Evolutionary conservation across 2,329 filamentous ascomycete genomes (phyloP).

Genomic region (Fusarium staphyleae): DNA sequence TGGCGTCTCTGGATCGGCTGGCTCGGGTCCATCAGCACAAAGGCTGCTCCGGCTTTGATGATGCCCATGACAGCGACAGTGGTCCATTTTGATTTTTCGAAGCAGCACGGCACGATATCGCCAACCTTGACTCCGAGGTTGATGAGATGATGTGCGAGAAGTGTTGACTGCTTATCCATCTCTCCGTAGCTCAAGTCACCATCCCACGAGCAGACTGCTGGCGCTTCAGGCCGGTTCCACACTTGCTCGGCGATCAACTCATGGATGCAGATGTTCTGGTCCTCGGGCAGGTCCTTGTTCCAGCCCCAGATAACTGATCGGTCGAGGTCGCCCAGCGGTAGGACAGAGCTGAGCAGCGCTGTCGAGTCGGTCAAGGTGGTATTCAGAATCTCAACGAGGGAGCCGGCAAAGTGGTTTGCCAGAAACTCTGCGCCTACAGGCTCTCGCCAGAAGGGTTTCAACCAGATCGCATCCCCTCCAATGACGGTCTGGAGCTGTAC

Average conservation of each 20-base stretch:
- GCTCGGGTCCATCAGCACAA: conserved; percentile 43
- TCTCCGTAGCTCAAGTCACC: conserved; percentile 43
- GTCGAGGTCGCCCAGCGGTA: conserved; percentile 33
- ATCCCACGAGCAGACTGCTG: conserved; percentile 45
- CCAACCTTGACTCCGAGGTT: conserved; percentile 37
- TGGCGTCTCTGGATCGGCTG: conserved; percentile 37
- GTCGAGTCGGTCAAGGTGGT: conserved; percentile 26
- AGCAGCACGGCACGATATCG: conserved; percentile 42
- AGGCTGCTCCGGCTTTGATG: conserved; percentile 46
- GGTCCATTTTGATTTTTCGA: conserved; percentile 45
- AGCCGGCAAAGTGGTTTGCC: conserved; percentile 34
- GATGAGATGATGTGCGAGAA: conserved; percentile 31
- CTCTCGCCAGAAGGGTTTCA: conserved; percentile 35
- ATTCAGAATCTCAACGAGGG: conserved; percentile 37
- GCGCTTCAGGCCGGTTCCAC: conserved; percentile 30
- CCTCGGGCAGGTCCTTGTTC: conserved; percentile 35
- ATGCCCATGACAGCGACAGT: conserved; percentile 43
- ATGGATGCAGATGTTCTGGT: conserved; percentile 34
- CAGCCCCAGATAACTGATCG: conserved; percentile 36
- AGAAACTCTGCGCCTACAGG: conserved; percentile 36
- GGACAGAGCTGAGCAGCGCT: conserved; percentile 21
- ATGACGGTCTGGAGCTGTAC: conserved; percentile 34
- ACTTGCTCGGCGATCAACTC: conserved; percentile 38
- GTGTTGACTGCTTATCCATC: conserved; percentile 37
- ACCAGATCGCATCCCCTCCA: conserved; percentile 27